A percentile compares a stretch with the other conserved stretches of the same genome.
These are phyloP conservation scores for Carpinus fangiana DNA, from an alignment of 306 rosid genomes.

Conservation along the genomic window DNA sequence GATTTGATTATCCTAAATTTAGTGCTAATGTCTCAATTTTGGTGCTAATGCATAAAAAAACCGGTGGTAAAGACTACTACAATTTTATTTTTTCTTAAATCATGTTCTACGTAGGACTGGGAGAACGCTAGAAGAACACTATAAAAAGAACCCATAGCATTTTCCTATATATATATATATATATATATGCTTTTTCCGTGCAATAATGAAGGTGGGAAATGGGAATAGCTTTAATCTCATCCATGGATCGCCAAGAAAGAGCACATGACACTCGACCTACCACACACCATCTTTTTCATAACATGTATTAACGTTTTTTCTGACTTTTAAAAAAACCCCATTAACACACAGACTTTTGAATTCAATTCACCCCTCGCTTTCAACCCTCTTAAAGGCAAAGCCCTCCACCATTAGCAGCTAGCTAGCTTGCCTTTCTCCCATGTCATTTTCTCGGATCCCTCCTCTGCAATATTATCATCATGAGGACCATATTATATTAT, in stretches of 20 bases:
- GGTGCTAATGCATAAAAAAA: too few species aligned
- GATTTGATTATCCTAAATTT: too few species aligned
- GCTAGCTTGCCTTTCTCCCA: too few species aligned
- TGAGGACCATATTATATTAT: neutral
- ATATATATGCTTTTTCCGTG: neutral
- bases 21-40: too few species aligned
- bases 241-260: neutral
- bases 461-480: neutral
- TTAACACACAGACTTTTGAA: neutral
- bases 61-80: too few species aligned
- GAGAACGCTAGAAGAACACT: too few species aligned
- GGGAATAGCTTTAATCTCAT: neutral
- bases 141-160: too few species aligned
- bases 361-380: conserved; percentile 24
- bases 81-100: too few species aligned
- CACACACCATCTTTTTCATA: conserved; percentile 15
- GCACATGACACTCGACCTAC: conserved; percentile 41
- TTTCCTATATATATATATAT: too few species aligned
- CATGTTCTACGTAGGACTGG: too few species aligned
- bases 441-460: neutral
- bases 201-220: neutral
- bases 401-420: neutral
- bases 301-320: neutral
- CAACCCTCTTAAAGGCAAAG: conserved; percentile 17
- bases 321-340: neutral